A percentile compares a stretch with the other conserved stretches of the same genome.
Evolutionary conservation across 164 flowering plant species (phyloP).

Genomic region (Platanus orientalis): DNA sequence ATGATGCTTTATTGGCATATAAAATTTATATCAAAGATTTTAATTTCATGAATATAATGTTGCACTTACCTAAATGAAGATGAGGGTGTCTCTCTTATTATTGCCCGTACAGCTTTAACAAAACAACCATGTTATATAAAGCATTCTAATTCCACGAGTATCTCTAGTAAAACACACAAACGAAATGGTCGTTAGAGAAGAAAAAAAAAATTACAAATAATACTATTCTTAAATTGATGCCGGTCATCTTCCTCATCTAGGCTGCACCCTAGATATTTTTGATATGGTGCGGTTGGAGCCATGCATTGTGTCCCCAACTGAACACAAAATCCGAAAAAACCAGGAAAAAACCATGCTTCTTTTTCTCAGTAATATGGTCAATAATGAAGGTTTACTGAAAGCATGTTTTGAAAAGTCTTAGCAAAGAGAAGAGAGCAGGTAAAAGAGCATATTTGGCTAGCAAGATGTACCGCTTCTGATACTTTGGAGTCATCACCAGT

Average conservation of each 20-base stretch:
- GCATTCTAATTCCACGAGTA: not conserved
- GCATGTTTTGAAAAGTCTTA: not conserved
- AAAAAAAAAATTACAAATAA: not conserved
- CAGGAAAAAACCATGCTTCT: not conserved
- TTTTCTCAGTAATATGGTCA: too few relatives aligned
- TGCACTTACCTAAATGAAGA: conserved; percentile 12
- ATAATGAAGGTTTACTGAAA: too few relatives aligned
- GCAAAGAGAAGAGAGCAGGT: not conserved
- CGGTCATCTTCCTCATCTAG: conserved; percentile 63
- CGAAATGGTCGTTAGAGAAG: not conserved
- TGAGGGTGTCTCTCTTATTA: conserved; percentile 48
- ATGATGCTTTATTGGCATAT: not conserved
- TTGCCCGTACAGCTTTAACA: conserved; percentile 54
- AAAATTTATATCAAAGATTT: too few relatives aligned
- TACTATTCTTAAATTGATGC: conserved; percentile 62
- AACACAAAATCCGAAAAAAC: not conserved
- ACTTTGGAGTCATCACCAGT: conserved; percentile 65
- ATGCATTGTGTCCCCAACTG: conserved; percentile 57
- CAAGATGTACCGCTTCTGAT: conserved; percentile 74
- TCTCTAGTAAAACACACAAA: not conserved
- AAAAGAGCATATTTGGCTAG: conserved; percentile 50
- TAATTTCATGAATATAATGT: not conserved
- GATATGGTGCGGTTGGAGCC: conserved; percentile 31
- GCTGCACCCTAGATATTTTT: conserved; percentile 42
- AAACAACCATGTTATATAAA: not conserved